Evolutionary conservation across 768 basidiomycete genomes (phyloP).

Genomic region (Leccinellum luteum): DNA sequence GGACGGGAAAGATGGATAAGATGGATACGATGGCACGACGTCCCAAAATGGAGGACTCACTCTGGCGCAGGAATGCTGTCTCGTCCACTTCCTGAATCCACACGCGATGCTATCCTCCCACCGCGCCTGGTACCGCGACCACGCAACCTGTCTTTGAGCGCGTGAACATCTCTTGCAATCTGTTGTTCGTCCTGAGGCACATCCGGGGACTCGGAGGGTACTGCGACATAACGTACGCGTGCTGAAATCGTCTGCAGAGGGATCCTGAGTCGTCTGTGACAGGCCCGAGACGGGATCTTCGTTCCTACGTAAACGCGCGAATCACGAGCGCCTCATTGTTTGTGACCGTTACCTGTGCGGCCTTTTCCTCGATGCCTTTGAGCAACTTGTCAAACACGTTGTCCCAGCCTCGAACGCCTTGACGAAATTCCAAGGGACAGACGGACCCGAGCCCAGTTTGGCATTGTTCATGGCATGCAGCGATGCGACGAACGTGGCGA

Average conservation of each 20-base stretch:
- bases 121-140: slow-evolving; percentile 65
- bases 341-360: slow-evolving; percentile 49
- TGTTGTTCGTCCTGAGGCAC: slow-evolving; percentile 76
- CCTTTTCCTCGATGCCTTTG: slow-evolving; percentile 71
- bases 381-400: slow-evolving; percentile 73
- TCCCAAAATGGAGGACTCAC: slow-evolving; percentile 43
- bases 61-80: slow-evolving; percentile 69
- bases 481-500: slow-evolving; percentile 81
- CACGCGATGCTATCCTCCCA: slow-evolving; percentile 45
- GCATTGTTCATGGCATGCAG: slow-evolving; percentile 59
- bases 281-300: slow-evolving; percentile 60
- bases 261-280: slow-evolving; percentile 37
- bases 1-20: slow-evolving; percentile 30
- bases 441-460: slow-evolving; percentile 34
- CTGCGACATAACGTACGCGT: slow-evolving; percentile 50
- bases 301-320: slow-evolving; percentile 49
- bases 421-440: slow-evolving; percentile 63
- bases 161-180: slow-evolving; percentile 90
- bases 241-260: slow-evolving; percentile 57
- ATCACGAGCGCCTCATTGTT: neutral
- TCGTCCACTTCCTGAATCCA: slow-evolving; percentile 52
- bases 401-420: slow-evolving; percentile 79
- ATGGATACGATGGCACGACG: neutral
- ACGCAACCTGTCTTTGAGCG: slow-evolving; percentile 80
- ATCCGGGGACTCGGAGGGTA: slow-evolving; percentile 48